A percentile compares a stretch with the other conserved stretches of the same genome.
Evolutionary conservation across 768 basidiomycete species (phyloP).

Genomic region (Panellus pusillus): DNA sequence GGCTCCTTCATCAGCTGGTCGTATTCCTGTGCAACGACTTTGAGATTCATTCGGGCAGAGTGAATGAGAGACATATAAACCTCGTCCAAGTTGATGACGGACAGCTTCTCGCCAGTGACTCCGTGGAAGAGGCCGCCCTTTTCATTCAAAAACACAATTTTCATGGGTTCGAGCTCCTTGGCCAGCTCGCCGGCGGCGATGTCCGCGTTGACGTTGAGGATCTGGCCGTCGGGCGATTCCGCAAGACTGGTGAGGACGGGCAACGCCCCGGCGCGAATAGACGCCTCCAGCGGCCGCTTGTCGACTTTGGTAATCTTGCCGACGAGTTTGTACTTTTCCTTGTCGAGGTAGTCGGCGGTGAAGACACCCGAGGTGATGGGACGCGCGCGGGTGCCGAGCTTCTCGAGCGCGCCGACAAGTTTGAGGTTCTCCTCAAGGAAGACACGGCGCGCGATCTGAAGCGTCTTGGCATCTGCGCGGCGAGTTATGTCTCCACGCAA

Average conservation of each 20-base stretch:
- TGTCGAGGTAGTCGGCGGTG: conserved; percentile 94
- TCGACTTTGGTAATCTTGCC: conserved; percentile 94
- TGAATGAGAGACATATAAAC: conserved; percentile 36
- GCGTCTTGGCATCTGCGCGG: conserved; percentile 81
- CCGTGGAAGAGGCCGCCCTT: conserved; percentile 99
- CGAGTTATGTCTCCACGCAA: neutral
- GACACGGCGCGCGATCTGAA: conserved; percentile 91
- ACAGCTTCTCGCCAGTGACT: conserved; percentile 92
- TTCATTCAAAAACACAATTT: conserved; percentile 98
- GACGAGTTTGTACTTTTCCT: conserved; percentile 92
- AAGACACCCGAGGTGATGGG: conserved; percentile 99
- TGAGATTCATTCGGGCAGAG: neutral
- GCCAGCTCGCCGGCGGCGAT: conserved; percentile 97
- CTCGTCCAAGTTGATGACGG: conserved; percentile 97
- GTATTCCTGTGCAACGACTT: conserved; percentile 67
- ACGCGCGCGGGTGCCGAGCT: conserved; percentile 92
- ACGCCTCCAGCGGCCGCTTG: conserved; percentile 94
- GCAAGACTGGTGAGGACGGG: conserved; percentile 95
- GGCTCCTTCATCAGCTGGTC: conserved; percentile 95
- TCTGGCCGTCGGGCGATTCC: conserved; percentile 95
- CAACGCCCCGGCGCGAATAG: conserved; percentile 93
- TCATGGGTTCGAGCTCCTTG: conserved; percentile 96
- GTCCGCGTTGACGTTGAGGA: conserved; percentile 98
- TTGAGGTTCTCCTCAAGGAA: conserved; percentile 98
- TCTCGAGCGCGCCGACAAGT: conserved; percentile 90